Evolutionary conservation across 2,329 filamentous ascomycete species (phyloP).

Genomic region (Gaeumannomyces tritici): DNA sequence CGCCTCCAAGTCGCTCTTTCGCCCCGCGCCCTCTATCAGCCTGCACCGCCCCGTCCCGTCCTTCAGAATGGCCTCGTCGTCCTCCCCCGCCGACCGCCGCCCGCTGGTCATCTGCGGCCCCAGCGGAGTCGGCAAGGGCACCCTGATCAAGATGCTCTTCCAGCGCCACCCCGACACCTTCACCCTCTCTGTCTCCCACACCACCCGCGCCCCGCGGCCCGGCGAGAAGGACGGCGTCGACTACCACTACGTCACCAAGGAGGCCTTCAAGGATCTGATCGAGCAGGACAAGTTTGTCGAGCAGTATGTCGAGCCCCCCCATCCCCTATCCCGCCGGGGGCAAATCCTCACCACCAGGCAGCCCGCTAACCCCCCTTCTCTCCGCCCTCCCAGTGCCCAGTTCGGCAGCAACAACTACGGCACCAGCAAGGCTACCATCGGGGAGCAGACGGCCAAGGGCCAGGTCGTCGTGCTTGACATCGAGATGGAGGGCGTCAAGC

Average conservation of each 20-base stretch:
- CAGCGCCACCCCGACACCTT: conserved; percentile 39
- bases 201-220: conserved; percentile 65
- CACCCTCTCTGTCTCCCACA: conserved; percentile 58
- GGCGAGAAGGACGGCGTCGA: conserved; percentile 69
- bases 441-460: conserved; percentile 61
- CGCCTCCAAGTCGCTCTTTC: not conserved
- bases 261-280: conserved; percentile 59
- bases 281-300: conserved; percentile 71
- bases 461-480: conserved; percentile 82
- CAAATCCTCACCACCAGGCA: not conserved
- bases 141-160: conserved; percentile 65
- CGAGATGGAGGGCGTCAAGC: conserved; percentile 97
- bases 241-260: conserved; percentile 68
- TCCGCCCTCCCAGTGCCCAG: conserved; percentile 38
- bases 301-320: conserved; percentile 14
- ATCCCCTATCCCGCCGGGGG: not conserved
- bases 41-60: not conserved
- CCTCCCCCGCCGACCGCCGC: conserved; percentile 35
- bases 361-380: not conserved
- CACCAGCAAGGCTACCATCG: conserved; percentile 70
- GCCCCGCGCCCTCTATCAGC: not conserved
- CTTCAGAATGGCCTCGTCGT: not conserved
- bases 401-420: conserved; percentile 86
- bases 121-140: conserved; percentile 73
- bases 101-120: conserved; percentile 75